Evolutionary conservation across 2,329 filamentous ascomycete species (phyloP).

Genomic region (Escovopsis sp.): DNA sequence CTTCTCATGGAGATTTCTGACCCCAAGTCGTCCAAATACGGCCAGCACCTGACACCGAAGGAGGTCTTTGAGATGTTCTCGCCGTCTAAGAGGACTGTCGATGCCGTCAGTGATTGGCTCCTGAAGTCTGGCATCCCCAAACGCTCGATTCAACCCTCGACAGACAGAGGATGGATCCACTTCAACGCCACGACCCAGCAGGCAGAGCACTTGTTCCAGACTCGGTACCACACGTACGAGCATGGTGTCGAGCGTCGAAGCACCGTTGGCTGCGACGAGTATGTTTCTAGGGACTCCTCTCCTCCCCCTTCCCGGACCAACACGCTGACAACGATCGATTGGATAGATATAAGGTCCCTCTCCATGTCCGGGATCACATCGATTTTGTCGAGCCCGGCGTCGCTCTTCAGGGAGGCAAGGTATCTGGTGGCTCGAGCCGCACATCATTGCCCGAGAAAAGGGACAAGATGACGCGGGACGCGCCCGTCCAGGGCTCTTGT

Average conservation of each 20-base stretch:
- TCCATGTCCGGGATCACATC: constrained; percentile 20
- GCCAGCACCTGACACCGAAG: constrained; percentile 2
- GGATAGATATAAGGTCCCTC: constrained; percentile 24
- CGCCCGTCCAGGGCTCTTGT: not conserved
- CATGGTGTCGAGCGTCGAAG: constrained; percentile 18
- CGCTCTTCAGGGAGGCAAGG: not conserved
- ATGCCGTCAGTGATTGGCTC: constrained; percentile 38
- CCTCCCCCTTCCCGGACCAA: not conserved
- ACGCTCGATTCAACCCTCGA: constrained; percentile 31
- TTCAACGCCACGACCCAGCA: constrained; percentile 6
- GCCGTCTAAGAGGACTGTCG: constrained; percentile 26
- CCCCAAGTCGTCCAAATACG: not conserved
- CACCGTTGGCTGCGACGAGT: constrained; percentile 18
- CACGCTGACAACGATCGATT: not conserved
- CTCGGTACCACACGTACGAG: constrained; percentile 36
- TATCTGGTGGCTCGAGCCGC: not conserved
- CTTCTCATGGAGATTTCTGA: constrained; percentile 3
- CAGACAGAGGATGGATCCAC: constrained; percentile 29
- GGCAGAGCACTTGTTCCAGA: constrained; percentile 35
- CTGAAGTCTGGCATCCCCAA: constrained; percentile 31
- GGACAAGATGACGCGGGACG: no score
- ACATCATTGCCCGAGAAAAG: not conserved
- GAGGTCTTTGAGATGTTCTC: constrained; percentile 7
- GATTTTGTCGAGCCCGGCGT: constrained; percentile 26
- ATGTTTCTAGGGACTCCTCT: not conserved